Percentiles rank a stretch among this genome's conserved stretches.
Evolutionary conservation across 768 basidiomycete species (phyloP).

Genomic region (Termitomyces sp.): DNA sequence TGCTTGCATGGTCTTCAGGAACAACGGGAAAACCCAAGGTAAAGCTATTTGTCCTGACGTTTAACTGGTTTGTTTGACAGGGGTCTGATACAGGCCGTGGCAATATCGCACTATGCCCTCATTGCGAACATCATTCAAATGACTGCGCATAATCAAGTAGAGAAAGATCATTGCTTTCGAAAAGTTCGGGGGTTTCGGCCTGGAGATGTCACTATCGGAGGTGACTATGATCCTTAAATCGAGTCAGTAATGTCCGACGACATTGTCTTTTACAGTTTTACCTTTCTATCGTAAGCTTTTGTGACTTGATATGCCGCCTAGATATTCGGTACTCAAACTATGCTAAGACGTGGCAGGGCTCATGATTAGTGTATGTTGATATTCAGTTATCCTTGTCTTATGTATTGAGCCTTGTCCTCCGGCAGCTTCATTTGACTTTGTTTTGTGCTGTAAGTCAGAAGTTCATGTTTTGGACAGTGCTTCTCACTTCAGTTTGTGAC

Average conservation of each 20-base stretch:
- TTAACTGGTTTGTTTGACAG: constrained; percentile 4
- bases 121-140: constrained; percentile 53
- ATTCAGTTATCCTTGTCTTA: background rate
- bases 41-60: constrained; percentile 1
- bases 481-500: background rate
- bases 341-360: constrained; percentile 36
- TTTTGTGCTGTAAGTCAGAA: constrained; percentile 40
- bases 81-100: constrained; percentile 35
- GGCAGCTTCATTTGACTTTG: constrained; percentile 48
- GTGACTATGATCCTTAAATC: constrained; percentile 13
- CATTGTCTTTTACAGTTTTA: constrained; percentile 19
- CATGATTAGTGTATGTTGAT: constrained; percentile 40
- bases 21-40: constrained; percentile 68
- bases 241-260: constrained; percentile 9
- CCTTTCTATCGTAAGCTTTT: constrained; percentile 41
- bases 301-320: constrained; percentile 25
- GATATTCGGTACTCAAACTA: constrained; percentile 10
- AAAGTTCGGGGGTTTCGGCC: constrained; percentile 30
- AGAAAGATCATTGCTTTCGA: constrained; percentile 20
- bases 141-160: constrained; percentile 33
- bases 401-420: constrained; percentile 7
- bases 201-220: constrained; percentile 44
- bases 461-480: background rate
- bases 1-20: constrained; percentile 63
- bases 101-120: constrained; percentile 47